These are phyloP conservation scores for Phlegmacium glaucopus DNA, from an alignment of 768 basidiomycete genomes.

Conservation along the genomic window DNA sequence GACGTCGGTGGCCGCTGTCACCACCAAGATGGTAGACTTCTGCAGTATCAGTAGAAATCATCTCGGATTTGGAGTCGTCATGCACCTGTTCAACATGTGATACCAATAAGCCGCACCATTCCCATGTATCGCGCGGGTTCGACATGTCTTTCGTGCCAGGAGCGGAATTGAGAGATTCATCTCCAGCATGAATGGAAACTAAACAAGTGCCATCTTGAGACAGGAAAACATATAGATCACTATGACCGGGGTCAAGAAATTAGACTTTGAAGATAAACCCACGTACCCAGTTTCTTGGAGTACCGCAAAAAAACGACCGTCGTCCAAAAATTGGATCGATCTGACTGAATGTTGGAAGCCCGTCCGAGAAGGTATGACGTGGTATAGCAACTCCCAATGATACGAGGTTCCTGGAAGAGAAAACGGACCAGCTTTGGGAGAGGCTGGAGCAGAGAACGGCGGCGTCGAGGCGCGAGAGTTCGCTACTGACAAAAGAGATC, in stretches of 20 bases:
- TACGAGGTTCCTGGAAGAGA: slow-evolving; percentile 21
- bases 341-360: slow-evolving; percentile 39
- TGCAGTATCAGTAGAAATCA: slow-evolving; percentile 9
- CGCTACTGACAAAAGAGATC: slow-evolving; percentile 43
- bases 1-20: slow-evolving; percentile 41
- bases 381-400: slow-evolving; percentile 33
- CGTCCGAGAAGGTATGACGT: slow-evolving; percentile 45
- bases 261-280: background rate
- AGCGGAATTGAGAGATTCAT: slow-evolving; percentile 15
- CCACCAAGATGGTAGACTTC: slow-evolving; percentile 41
- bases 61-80: background rate
- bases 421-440: slow-evolving; percentile 25
- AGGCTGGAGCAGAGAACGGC: slow-evolving; percentile 35
- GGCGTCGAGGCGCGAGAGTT: slow-evolving; percentile 42
- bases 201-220: slow-evolving; percentile 44
- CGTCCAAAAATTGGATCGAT: slow-evolving; percentile 44
- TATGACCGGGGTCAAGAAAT: slow-evolving; percentile 22
- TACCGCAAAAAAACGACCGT: slow-evolving; percentile 41
- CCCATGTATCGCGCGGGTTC: slow-evolving; percentile 34
- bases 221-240: slow-evolving; percentile 52
- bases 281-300: slow-evolving; percentile 67
- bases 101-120: slow-evolving; percentile 39
- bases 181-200: slow-evolving; percentile 26
- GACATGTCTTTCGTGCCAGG: slow-evolving; percentile 31
- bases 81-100: slow-evolving; percentile 39